Percentiles rank a stretch among this genome's conserved stretches.
Evolutionary conservation across 192 early-diverging fungal species (phyloP).

Genomic region (Mortierella alpina): DNA sequence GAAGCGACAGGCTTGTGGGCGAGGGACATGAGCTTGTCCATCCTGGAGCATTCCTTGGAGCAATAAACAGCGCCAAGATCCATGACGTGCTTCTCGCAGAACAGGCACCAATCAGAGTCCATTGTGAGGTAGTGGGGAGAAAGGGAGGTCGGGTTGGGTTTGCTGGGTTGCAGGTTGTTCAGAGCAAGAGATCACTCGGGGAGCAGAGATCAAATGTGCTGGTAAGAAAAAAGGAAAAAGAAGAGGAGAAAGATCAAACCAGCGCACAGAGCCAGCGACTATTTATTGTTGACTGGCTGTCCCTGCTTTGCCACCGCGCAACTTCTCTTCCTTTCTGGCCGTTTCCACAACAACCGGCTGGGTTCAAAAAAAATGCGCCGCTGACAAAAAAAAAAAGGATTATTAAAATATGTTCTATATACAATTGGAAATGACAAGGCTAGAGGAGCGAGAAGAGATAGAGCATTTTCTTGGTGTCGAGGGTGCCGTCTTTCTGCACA

Average conservation of each 20-base stretch:
- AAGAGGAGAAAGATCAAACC: slow-evolving; percentile 52
- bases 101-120: slow-evolving; percentile 56
- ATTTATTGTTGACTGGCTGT: neutral
- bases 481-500: slow-evolving; percentile 4
- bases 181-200: slow-evolving; percentile 46
- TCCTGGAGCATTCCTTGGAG: slow-evolving; percentile 48
- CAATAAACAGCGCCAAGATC: slow-evolving; percentile 52
- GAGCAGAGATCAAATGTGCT: slow-evolving; percentile 38
- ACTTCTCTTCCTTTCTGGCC: neutral
- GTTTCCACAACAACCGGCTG: no score
- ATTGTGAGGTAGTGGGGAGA: slow-evolving; percentile 12
- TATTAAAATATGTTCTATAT: no score
- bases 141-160: neutral
- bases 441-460: slow-evolving; percentile 40
- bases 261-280: neutral
- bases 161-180: slow-evolving; percentile 4
- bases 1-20: slow-evolving; percentile 26
- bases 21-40: slow-evolving; percentile 51
- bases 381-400: no score
- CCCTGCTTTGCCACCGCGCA: neutral
- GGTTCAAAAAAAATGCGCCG: no score
- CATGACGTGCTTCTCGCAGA: slow-evolving; percentile 55
- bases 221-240: slow-evolving; percentile 28
- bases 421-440: no score
- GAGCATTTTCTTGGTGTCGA: slow-evolving; percentile 47